These are phyloP conservation scores for Diaporthe ilicicola DNA, from an alignment of 2,329 filamentous ascomycete genomes.

Conservation along the genomic window DNA sequence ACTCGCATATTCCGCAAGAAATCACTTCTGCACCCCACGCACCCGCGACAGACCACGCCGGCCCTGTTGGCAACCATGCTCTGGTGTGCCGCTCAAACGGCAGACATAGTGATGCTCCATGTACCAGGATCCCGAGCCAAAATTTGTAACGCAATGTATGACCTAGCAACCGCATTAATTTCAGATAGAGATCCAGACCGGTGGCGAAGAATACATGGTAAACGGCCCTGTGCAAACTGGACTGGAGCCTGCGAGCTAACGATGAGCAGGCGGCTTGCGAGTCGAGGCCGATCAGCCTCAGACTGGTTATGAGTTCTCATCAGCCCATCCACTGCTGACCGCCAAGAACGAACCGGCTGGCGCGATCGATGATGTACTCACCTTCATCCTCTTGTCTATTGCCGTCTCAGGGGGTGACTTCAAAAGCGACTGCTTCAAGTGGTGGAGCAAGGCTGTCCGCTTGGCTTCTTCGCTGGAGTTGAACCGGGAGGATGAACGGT, in stretches of 20 bases:
- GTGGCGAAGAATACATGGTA: conserved; percentile 48
- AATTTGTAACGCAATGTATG: conserved; percentile 49
- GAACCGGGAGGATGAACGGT: conserved; percentile 48
- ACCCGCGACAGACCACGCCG: conserved; percentile 51
- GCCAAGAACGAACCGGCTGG: conserved; percentile 46
- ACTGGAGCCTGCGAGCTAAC: neutral
- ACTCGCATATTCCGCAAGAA: conserved; percentile 55
- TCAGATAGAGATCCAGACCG: conserved; percentile 47
- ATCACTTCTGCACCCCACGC: conserved; percentile 50
- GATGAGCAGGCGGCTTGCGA: conserved; percentile 42
- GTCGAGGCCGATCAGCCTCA: conserved; percentile 44
- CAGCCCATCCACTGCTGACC: conserved; percentile 41
- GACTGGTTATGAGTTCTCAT: conserved; percentile 36
- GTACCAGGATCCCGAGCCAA: conserved; percentile 50
- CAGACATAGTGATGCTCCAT: conserved; percentile 52
- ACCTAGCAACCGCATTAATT: conserved; percentile 45
- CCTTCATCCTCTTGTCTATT: conserved; percentile 53
- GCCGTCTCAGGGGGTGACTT: conserved; percentile 57
- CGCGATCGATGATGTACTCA: conserved; percentile 53
- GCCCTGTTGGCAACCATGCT: conserved; percentile 57
- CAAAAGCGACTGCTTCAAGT: conserved; percentile 57
- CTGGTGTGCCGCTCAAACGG: conserved; percentile 57
- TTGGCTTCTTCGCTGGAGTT: conserved; percentile 49
- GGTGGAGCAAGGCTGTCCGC: conserved; percentile 54
- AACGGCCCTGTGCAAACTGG: neutral